Evolutionary conservation across 352 stramenopile genomes (phyloP).

Genomic region (Pythium pyrilobum): DNA sequence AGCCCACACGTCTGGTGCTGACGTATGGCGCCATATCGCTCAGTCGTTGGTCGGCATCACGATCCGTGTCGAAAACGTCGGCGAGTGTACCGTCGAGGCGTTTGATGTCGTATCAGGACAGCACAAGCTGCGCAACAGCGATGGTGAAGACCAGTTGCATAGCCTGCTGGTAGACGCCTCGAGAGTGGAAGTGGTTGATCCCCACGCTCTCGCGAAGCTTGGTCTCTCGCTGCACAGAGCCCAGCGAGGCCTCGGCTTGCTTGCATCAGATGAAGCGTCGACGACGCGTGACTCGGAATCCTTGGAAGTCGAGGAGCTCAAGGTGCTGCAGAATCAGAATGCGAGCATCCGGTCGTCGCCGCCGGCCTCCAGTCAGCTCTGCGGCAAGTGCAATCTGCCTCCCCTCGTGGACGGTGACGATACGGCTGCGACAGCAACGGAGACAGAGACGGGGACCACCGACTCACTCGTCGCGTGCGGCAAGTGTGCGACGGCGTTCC

Average conservation of each 20-base stretch:
- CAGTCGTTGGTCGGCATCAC: constrained; percentile 5
- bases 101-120: neutral
- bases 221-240: constrained; percentile 9
- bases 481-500: constrained; percentile 47
- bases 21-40: constrained; percentile 4
- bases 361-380: neutral
- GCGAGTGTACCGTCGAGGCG: too few relatives aligned
- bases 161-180: neutral
- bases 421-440: neutral
- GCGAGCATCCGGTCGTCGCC: constrained; percentile 4
- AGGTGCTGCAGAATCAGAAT: constrained; percentile 1
- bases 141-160: neutral
- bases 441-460: neutral
- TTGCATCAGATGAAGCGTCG: neutral
- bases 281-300: neutral
- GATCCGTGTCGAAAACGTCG: neutral
- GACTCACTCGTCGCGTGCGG: constrained; percentile 46
- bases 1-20: neutral
- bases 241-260: constrained; percentile 2
- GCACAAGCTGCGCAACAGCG: neutral
- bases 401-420: constrained; percentile 16
- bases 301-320: constrained; percentile 9
- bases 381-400: constrained; percentile 13
- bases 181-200: neutral
- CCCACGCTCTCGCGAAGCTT: constrained; percentile 2